phyloP scores from a whole-genome alignment of 2,329 filamentous ascomycete genomes.

The Blumeria hordei region DNA sequence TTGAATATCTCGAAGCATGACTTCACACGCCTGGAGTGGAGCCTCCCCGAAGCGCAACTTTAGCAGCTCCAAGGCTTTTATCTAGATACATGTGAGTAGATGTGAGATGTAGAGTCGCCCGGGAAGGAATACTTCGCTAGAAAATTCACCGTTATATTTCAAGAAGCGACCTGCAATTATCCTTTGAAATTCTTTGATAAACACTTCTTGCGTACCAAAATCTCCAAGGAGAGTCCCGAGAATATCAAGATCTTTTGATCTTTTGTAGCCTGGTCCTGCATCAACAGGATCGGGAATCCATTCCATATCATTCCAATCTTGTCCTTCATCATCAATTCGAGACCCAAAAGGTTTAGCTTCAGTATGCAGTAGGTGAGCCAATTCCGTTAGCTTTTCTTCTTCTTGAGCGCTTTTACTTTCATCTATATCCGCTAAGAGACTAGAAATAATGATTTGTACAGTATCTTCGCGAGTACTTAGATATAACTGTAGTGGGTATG shows the following conservation, averaged over 20 bases:
- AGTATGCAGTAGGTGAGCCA: constrained; percentile 33
- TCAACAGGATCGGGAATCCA: constrained; percentile 90
- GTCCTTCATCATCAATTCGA: constrained; percentile 37
- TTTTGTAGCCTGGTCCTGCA: constrained; percentile 75
- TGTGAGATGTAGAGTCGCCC: neutral
- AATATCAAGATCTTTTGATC: constrained; percentile 71
- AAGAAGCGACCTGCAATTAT: constrained; percentile 69
- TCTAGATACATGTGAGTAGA: constrained; percentile 17
- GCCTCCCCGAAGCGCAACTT: constrained; percentile 74
- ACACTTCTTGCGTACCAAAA: constrained; percentile 71
- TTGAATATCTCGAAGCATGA: constrained; percentile 85
- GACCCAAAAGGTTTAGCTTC: constrained; percentile 22
- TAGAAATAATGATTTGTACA: constrained; percentile 51
- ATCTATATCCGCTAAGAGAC: constrained; percentile 39
- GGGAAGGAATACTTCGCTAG: constrained; percentile 31
- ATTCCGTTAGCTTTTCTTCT: constrained; percentile 33
- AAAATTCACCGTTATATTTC: constrained; percentile 40
- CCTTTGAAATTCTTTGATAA: constrained; percentile 80
- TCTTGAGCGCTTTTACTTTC: constrained; percentile 15
- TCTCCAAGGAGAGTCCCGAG: constrained; percentile 75
- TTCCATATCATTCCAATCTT: constrained; percentile 78
- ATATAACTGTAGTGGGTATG: constrained; percentile 49
- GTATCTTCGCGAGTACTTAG: constrained; percentile 56
- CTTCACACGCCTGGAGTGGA: constrained; percentile 76
- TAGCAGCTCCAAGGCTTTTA: constrained; percentile 62